Conservation (phyloP, 306 rosid species). For the Quercus rubra region DNA sequence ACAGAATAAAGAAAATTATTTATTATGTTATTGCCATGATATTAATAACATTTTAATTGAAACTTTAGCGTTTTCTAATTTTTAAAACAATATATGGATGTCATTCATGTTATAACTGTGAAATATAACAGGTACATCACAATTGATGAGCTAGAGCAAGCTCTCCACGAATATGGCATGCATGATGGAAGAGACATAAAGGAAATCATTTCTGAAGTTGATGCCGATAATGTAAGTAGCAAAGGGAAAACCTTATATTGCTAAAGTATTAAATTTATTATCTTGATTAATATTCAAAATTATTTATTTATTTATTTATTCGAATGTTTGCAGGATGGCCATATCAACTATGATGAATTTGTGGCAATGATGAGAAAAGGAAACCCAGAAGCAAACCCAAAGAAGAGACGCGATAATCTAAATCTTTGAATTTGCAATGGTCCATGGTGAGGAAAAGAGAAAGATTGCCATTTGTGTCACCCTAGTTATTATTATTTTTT, state of each 20-base stretch:
- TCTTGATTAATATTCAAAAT: neutral
- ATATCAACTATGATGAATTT: slow-evolving; percentile 89
- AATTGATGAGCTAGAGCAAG: slow-evolving; percentile 88
- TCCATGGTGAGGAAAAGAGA: neutral
- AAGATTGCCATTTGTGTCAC: slow-evolving; percentile 5
- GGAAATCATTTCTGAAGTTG: slow-evolving; percentile 82
- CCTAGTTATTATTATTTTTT: neutral
- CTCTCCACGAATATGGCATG: slow-evolving; percentile 78
- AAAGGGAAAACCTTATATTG: neutral
- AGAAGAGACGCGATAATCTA: slow-evolving; percentile 59
- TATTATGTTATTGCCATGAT: no score
- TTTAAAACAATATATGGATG: no score
- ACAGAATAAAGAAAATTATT: no score
- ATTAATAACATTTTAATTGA: no score
- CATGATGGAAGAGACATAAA: slow-evolving; percentile 83
- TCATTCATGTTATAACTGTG: neutral
- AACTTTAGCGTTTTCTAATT: no score
- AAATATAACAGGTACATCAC: slow-evolving; percentile 62
- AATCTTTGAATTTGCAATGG: slow-evolving; percentile 37
- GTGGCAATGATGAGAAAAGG: slow-evolving; percentile 98
- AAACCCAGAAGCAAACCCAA: slow-evolving; percentile 56
- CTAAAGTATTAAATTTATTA: neutral
- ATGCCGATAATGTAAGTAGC: slow-evolving; percentile 72
- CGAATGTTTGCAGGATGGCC: slow-evolving; percentile 63
- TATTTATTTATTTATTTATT: neutral